A percentile compares a stretch with the other conserved stretches of the same genome.
phyloP scores from a whole-genome alignment of 2,329 filamentous ascomycete species.

The Graphium sp. region DNA sequence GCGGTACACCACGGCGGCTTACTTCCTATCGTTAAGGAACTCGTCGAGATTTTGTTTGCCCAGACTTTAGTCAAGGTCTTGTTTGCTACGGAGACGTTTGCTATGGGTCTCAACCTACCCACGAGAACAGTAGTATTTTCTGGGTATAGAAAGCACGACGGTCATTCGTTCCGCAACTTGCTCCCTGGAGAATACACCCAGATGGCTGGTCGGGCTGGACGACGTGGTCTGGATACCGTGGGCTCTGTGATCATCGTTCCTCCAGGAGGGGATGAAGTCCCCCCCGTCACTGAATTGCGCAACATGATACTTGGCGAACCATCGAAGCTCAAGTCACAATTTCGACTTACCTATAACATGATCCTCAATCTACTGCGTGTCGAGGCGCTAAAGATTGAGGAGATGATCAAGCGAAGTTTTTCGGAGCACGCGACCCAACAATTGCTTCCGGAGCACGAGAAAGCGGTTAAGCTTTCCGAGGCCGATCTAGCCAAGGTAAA shows the following conservation, averaged over 20 bases:
- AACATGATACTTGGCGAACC: constrained; percentile 95
- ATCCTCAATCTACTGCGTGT: constrained; percentile 90
- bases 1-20: constrained; percentile 93
- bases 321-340: constrained; percentile 88
- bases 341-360: constrained; percentile 98
- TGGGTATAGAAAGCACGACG: constrained; percentile 91
- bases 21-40: constrained; percentile 90
- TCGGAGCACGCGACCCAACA: constrained; percentile 96
- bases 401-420: constrained; percentile 99
- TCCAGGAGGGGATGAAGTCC: constrained; percentile 69
- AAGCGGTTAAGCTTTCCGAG: constrained; percentile 81
- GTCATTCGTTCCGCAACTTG: constrained; percentile 77
- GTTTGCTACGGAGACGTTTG: constrained; percentile 96
- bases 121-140: constrained; percentile 96
- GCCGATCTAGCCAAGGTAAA: constrained; percentile 84
- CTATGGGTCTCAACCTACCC: constrained; percentile 92
- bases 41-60: constrained; percentile 92
- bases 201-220: constrained; percentile 90
- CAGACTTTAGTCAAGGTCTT: constrained; percentile 91
- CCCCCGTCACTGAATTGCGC: constrained; percentile 64
- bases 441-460: constrained; percentile 84
- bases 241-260: constrained; percentile 91
- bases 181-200: constrained; percentile 95
- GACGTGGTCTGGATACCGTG: constrained; percentile 80
- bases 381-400: constrained; percentile 93